These are phyloP conservation scores for Conidiobolus incongruus DNA, from an alignment of 371 early-diverging fungal species.

Conservation along the genomic window DNA sequence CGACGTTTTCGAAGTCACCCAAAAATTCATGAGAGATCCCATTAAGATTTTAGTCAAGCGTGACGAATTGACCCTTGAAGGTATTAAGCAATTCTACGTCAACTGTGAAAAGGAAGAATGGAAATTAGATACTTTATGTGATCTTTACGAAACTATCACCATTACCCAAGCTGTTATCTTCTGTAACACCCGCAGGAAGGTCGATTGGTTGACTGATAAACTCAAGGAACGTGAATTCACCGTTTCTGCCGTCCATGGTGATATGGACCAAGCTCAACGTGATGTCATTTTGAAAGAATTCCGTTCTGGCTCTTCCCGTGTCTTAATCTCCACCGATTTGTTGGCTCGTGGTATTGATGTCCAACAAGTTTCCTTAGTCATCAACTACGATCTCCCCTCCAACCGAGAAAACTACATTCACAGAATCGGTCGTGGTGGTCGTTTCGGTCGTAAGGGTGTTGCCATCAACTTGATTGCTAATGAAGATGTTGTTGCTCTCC, in stretches of 20 bases:
- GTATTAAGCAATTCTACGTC: conserved; percentile 98
- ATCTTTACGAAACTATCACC: conserved; percentile 87
- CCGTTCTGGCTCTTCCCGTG: conserved; percentile 64
- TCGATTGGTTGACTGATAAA: conserved; percentile 91
- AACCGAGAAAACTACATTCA: conserved; percentile 87
- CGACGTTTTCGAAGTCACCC: conserved; percentile 93
- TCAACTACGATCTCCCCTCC: conserved; percentile 91
- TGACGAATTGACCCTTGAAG: conserved; percentile 98
- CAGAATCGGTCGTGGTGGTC: conserved; percentile 98
- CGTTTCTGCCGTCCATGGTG: conserved; percentile 97
- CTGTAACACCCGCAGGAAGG: conserved; percentile 96
- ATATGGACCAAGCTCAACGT: conserved; percentile 85
- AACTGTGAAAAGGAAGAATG: conserved; percentile 90
- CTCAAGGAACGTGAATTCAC: conserved; percentile 86
- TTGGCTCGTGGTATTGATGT: conserved; percentile 97
- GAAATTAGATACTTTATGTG: conserved; percentile 91
- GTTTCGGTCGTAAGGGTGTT: conserved; percentile 99
- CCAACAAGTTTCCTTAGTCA: conserved; percentile 87
- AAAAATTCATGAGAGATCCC: conserved; percentile 94
- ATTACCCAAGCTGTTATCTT: conserved; percentile 99
- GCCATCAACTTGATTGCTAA: conserved; percentile 96
- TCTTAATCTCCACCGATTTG: conserved; percentile 86
- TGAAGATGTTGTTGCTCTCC: conserved; percentile 82
- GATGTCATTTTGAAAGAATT: conserved; percentile 83
- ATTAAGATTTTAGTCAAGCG: conserved; percentile 98